Base-by-base conservation (phyloP, 2,329 filamentous ascomycete species). In the Fusarium lyarnte region DNA sequence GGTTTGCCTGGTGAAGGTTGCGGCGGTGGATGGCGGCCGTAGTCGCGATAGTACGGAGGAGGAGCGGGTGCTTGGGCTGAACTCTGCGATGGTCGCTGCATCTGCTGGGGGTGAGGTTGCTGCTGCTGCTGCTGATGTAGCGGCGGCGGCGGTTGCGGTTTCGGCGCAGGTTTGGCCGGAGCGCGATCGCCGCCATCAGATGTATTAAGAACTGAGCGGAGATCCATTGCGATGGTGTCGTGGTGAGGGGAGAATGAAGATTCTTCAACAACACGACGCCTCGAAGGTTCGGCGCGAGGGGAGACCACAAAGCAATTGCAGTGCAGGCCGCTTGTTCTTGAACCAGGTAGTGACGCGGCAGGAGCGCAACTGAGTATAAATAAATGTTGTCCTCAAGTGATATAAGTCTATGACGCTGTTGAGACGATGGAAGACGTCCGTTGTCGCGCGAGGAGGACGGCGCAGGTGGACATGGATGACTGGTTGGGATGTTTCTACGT, bases 171-270 rank as follows among this genome's bases (percentile, higher is more conserved):
- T 70, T 80, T 80, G 62, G 79, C 75, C 55, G 80, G 79, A 49
- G 78, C 77, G 69, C 81, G 79, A 55, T 82, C 84, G 74, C 81
- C 85, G 64, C 81, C 81, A 69, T 87, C 87, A 39, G 85, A 83
- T 27, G 84, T 82, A 78, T 89, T 90, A 52, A 90, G 80, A 75
- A 90, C 86, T 21, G 84, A 85, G 70, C 83, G 81, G 63, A 89
- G 83, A 82, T 89, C 87, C 87, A 89, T 85, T 60, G 66, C 42
- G 45, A 51, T 47, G 29, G 35, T 29, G 36, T 63, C 53, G 41
- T 35, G n/a, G 43, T 33, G 51, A 42, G 61, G 27, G 35, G 43
- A 55, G 39, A 64, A 46, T 55, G 45, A 66, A 51, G 62, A 63
- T 62, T 51, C 63, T 64, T 66, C 68, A 75, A 72, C 60, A 61